Evolutionary conservation across 306 rosid species (phyloP).

Genomic region (Vachellia pachyceras): DNA sequence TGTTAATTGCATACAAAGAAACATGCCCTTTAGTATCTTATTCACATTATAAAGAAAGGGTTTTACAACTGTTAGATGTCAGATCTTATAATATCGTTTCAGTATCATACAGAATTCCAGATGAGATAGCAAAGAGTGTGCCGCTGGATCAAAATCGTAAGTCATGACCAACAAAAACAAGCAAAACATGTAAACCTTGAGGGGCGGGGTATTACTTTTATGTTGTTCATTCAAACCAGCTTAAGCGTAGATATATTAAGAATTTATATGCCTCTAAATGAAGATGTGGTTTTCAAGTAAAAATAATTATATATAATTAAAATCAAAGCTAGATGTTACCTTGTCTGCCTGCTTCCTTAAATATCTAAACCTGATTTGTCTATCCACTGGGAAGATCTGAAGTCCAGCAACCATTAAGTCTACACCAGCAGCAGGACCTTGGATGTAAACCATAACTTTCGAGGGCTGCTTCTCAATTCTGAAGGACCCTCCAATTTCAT

Average conservation of each 20-base stretch:
- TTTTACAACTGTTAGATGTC: not conserved
- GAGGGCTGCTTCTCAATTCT: conserved; percentile 90
- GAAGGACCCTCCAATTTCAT: conserved; percentile 92
- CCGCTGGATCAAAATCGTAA: not conserved
- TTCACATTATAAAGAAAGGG: conserved; percentile 1
- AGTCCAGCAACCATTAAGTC: conserved; percentile 90
- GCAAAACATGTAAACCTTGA: not conserved
- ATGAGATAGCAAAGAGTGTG: not conserved
- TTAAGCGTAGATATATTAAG: not conserved
- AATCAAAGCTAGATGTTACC: conserved; percentile 54
- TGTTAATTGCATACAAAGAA: not conserved
- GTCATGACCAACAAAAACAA: not conserved
- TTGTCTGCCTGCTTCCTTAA: conserved; percentile 70
- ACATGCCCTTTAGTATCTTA: not conserved
- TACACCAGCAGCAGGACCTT: conserved; percentile 86
- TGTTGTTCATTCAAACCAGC: conserved; percentile 13
- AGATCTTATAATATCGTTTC: not conserved
- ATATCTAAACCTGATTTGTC: conserved; percentile 71
- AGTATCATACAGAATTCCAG: not conserved
- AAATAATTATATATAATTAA: conserved; percentile 6
- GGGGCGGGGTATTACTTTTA: not conserved
- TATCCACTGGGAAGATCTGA: conserved; percentile 90
- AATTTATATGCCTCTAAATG: conserved; percentile 16
- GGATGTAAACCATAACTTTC: conserved; percentile 81
- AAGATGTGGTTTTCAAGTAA: conserved; percentile 18